A percentile compares a stretch with the other conserved stretches of the same genome.
phyloP scores from a whole-genome alignment of 306 rosid genomes.

The Boehmeria nivea region DNA sequence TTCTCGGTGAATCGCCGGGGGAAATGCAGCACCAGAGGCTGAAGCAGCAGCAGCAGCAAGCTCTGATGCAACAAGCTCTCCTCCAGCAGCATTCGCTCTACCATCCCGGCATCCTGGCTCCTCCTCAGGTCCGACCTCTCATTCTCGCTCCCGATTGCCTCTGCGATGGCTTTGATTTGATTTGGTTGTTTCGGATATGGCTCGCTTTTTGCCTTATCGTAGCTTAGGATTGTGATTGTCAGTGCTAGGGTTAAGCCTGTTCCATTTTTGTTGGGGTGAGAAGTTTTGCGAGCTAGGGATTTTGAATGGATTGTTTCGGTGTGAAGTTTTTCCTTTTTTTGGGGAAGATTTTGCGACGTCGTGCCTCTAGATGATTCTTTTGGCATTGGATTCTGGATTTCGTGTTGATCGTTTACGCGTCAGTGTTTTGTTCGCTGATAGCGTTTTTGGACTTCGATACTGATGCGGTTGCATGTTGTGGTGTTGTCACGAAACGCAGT shows the following conservation, averaged over 20 bases:
- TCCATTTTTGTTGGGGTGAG: not conserved
- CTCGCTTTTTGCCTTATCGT: not conserved
- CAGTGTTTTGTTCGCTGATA: not conserved
- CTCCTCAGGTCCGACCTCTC: constrained; percentile 70
- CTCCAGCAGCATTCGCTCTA: constrained; percentile 94
- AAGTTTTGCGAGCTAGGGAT: not conserved
- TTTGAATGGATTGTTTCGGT: not conserved
- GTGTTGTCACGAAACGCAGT: not conserved
- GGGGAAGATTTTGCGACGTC: not conserved
- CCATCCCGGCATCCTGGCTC: constrained; percentile 94
- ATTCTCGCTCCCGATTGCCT: not conserved
- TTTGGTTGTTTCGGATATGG: not conserved
- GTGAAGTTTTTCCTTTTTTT: too few species aligned
- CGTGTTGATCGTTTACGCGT: too few species aligned
- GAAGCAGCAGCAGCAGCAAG: constrained; percentile 92
- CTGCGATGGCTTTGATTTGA: not conserved
- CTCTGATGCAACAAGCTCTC: constrained; percentile 97
- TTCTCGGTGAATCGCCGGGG: constrained; percentile 25
- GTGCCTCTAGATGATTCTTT: not conserved
- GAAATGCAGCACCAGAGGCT: constrained; percentile 96
- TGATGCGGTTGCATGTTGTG: not conserved
- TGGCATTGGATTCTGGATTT: constrained; percentile 1
- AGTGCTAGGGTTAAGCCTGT: constrained; percentile 21
- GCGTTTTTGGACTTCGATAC: not conserved
- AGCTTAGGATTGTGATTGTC: constrained; percentile 3